These are phyloP conservation scores for Annulohypoxylon nitens DNA, from an alignment of 495 filamentous ascomycete species.

Conservation along the genomic window DNA sequence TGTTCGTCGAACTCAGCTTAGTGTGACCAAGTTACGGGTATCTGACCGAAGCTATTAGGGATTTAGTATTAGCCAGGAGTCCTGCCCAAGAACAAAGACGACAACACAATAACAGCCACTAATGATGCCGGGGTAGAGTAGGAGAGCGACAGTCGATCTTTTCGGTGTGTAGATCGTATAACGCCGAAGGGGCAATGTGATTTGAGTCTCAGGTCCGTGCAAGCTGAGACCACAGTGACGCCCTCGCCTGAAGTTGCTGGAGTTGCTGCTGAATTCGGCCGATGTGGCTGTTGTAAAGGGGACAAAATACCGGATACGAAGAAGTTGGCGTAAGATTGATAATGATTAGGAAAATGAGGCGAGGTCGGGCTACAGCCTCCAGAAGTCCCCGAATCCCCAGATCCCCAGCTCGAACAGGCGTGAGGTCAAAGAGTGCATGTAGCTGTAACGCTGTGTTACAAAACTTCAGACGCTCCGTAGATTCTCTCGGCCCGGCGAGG, in stretches of 20 bases:
- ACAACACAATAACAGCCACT: background rate
- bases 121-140: slow-evolving; percentile 2
- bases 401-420: slow-evolving; percentile 17
- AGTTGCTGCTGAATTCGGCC: slow-evolving; percentile 21
- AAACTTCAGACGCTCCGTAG: slow-evolving; percentile 30
- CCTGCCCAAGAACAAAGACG: slow-evolving; percentile 33
- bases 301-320: slow-evolving; percentile 18
- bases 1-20: slow-evolving; percentile 35
- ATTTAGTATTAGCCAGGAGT: slow-evolving; percentile 32
- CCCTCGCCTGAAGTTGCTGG: slow-evolving; percentile 10
- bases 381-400: slow-evolving; percentile 16
- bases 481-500: slow-evolving; percentile 21
- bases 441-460: slow-evolving; percentile 41
- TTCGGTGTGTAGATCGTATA: slow-evolving; percentile 28
- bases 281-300: slow-evolving; percentile 4
- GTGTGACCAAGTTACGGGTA: slow-evolving; percentile 26
- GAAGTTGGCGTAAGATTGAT: slow-evolving; percentile 16
- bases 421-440: slow-evolving; percentile 41
- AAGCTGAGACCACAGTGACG: slow-evolving; percentile 9
- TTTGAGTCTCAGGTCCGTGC: slow-evolving; percentile 35
- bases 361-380: slow-evolving; percentile 14
- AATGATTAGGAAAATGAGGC: slow-evolving; percentile 11
- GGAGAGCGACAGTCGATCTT: slow-evolving; percentile 23
- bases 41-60: slow-evolving; percentile 29
- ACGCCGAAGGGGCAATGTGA: slow-evolving; percentile 19